phyloP scores from a whole-genome alignment of 2,329 filamentous ascomycete species.

The Sporothrix luriei region DNA sequence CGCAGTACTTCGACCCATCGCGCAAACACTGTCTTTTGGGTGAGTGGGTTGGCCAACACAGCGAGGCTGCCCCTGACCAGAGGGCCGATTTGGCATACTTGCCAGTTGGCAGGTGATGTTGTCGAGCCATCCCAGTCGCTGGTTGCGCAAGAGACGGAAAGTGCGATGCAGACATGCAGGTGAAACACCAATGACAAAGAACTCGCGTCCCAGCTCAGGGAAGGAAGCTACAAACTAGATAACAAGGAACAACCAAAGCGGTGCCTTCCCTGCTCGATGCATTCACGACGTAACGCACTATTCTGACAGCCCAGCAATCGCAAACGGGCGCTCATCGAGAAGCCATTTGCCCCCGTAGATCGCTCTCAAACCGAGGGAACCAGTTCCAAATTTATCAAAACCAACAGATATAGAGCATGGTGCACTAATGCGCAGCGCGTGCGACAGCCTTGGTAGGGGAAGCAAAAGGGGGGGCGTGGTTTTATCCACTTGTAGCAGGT shows the following conservation, averaged over 20 bases:
- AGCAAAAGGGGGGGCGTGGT: conserved; percentile 25
- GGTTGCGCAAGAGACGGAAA: not conserved
- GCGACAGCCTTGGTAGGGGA: not conserved
- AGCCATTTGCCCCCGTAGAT: not conserved
- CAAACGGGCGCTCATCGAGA: not conserved
- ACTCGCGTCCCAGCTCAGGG: not conserved
- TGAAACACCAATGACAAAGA: not conserved
- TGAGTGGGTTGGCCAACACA: not conserved
- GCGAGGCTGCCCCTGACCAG: no score
- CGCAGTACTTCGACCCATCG: not conserved
- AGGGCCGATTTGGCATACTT: conserved; percentile 5
- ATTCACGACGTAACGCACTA: not conserved
- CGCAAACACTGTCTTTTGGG: not conserved
- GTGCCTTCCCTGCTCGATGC: not conserved
- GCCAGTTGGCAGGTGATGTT: conserved; percentile 7
- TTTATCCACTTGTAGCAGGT: conserved; percentile 27
- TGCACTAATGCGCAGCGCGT: not conserved
- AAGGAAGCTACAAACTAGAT: not conserved
- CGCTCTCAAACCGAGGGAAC: not conserved
- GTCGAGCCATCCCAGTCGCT: not conserved
- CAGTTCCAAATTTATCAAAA: conserved; percentile 5
- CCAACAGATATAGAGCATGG: not conserved
- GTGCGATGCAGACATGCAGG: not conserved
- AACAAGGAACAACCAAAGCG: conserved; percentile 11
- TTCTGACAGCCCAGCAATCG: not conserved